phyloP scores from a whole-genome alignment of 2,329 filamentous ascomycete species.

The Raffaelea arxii region DNA sequence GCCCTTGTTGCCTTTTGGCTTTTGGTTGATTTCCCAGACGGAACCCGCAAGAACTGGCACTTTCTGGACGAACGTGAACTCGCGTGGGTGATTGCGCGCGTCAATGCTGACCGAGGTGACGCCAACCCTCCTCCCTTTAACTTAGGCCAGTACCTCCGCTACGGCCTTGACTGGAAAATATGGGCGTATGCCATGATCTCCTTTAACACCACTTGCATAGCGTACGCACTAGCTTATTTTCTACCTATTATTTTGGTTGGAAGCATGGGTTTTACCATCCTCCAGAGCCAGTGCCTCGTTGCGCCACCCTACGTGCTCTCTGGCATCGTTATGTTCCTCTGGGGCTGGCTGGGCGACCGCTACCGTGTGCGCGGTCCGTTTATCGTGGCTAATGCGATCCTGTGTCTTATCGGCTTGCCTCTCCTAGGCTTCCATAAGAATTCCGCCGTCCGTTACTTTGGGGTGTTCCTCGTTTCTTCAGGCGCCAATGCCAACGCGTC shows the following conservation, averaged over 20 bases:
- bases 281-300: slow-evolving; percentile 57
- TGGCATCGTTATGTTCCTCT: slow-evolving; percentile 49
- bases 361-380: slow-evolving; percentile 57
- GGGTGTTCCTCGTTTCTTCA: slow-evolving; percentile 65
- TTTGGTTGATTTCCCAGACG: slow-evolving; percentile 56
- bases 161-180: slow-evolving; percentile 43
- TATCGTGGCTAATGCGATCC: slow-evolving; percentile 45
- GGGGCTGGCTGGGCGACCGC: slow-evolving; percentile 56
- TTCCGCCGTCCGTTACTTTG: slow-evolving; percentile 56
- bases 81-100: slow-evolving; percentile 40
- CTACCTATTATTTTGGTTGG: slow-evolving; percentile 61
- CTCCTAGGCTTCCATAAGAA: slow-evolving; percentile 59
- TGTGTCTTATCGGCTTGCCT: slow-evolving; percentile 55
- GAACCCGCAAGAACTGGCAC: slow-evolving; percentile 35
- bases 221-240: slow-evolving; percentile 71
- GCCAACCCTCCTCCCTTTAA: slow-evolving; percentile 43
- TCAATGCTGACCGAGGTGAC: slow-evolving; percentile 51
- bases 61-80: slow-evolving; percentile 44
- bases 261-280: slow-evolving; percentile 55
- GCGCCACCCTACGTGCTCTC: slow-evolving; percentile 61
- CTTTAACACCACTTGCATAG: slow-evolving; percentile 59
- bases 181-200: slow-evolving; percentile 54
- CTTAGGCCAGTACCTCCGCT: slow-evolving; percentile 33
- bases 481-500: slow-evolving; percentile 73
- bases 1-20: slow-evolving; percentile 43